Base-by-base conservation (phyloP, 2,329 filamentous ascomycete species). In the Venturia aucupariae region DNA sequence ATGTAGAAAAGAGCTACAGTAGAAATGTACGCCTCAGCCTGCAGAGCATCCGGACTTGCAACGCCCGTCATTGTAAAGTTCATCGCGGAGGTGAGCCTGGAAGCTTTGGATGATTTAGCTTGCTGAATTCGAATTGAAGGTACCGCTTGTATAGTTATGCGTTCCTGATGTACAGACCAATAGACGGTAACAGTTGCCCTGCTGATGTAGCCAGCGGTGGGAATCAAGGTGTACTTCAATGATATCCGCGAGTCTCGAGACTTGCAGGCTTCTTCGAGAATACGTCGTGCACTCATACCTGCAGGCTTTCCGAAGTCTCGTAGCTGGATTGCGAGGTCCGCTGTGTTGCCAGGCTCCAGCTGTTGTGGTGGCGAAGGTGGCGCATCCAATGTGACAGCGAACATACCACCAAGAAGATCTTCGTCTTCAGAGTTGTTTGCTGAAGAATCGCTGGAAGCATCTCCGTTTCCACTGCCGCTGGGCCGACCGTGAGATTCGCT, bases 21-120 rank as follows among this genome's bases (percentile, higher is more conserved):
- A 6, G 92, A 90, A 51, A 94, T 83, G 69, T 88, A 97, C 1
- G 88, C 87, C 74, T 97, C 92, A 6, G 94, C 95, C 72, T 99
- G 92, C 68, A 87, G 86, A 15, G 81, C 69, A 63, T 91, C 88
- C 0, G 91, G 85, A 0, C 91, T 88, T 13, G 91, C 89, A 54
- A 95, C 76, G 0, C 82, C 81, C 4, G 78, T 80, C 88, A 97
- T 96, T 51, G 86, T 88, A 68, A 94, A 86, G 13, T 79, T 84
- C 30, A 88, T 75, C 13, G 39, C 38, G 5, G 73, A 75, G 55
- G 74, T 73, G 68, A 78, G 63, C 15, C 22, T 19, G 13, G 32
- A 24, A 30, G 54, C 65, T 62, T 62, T 63, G 11, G 30, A 41
- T 7, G 64, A 65, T 30, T 24, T 38, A 5, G 44, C 39, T 55